Base-by-base conservation (phyloP, 768 basidiomycete genomes). In the Xerocomellus dryophilus region DNA sequence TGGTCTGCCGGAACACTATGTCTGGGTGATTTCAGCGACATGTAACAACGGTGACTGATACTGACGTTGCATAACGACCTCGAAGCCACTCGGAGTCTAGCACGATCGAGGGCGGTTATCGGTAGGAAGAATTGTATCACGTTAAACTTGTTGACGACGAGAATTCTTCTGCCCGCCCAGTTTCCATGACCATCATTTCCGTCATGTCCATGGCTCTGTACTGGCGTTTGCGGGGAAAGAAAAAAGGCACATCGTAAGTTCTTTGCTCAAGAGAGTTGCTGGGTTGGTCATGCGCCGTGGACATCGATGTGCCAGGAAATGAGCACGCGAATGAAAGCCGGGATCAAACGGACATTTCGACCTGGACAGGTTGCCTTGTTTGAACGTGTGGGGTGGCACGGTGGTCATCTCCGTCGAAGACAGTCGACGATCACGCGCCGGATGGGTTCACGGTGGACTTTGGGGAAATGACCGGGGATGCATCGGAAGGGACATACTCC, bases 71-170 rank as follows among this genome's bases (percentile, higher is more conserved):
- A 52, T 62, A 12, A 47, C 62, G 60, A 65, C 62, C 54, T 63
- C 18, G 57, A 59, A 62, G 61, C 12, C 9, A 7, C 5, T 31
- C 7, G 7, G 2, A 15, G 18, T n/a, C 25, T 35, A 12, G 36
- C 21, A 15, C 57, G 61, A 66, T 66, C 58, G 47, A 18, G 54
- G 64, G 61, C 57, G 29, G 56, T 5, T 38, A 62, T 61, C 60
- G 59, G 47, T 12, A 38, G 6, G 40, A 34, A 42, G 54, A 25
- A 39, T 34, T 18, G n/a, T 25, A 25, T 44, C 7, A 27, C 3
- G 17, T 21, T 5, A n/a, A 12, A n/a, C 7, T 17, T 40, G 53
- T 12, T 40, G 43, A 11, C 25, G 43, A 56, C 53, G 11, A 25
- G 10, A 42, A 38, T 9, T 20, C 14, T 20, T 9, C 18, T 15